Evolutionary conservation across 495 filamentous ascomycete species (phyloP).

Genomic region (Penicillium coffeae): DNA sequence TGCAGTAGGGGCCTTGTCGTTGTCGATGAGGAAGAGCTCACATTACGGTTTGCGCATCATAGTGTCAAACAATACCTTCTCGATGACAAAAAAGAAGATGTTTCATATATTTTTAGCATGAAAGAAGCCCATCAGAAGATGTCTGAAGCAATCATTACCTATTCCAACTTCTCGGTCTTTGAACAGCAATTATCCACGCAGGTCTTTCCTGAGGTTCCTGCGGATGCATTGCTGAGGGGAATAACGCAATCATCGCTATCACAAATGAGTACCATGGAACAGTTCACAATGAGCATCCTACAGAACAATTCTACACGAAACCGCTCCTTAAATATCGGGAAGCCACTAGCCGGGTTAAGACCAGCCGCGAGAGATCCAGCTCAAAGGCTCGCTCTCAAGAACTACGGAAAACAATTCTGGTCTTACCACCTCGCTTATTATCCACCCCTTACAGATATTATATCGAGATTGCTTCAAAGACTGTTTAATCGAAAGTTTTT

Average conservation of each 20-base stretch:
- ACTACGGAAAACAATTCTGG: not conserved
- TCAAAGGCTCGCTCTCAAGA: not conserved
- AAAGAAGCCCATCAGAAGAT: not conserved
- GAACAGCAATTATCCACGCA: not conserved
- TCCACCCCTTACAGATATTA: not conserved
- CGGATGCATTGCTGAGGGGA: not conserved
- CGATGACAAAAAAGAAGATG: not conserved
- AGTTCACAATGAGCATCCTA: not conserved
- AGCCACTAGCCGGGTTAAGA: not conserved
- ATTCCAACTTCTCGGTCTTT: not conserved
- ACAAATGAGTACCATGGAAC: not conserved
- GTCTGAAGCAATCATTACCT: not conserved
- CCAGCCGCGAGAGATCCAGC: not conserved
- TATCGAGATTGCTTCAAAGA: not conserved
- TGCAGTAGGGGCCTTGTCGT: constrained; percentile 39
- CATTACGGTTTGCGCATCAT: constrained; percentile 38
- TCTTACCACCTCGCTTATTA: not conserved
- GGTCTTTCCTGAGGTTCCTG: not conserved
- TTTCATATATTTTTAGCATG: not conserved
- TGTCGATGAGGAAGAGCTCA: constrained; percentile 41
- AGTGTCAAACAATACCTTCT: constrained; percentile 43
- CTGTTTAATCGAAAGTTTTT: not conserved
- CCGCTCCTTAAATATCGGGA: not conserved
- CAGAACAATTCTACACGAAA: not conserved
- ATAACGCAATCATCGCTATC: not conserved